Percentiles rank a stretch among this genome's conserved stretches.
phyloP scores from a whole-genome alignment of 805 yeast species.

The Suhomyces xylopsoci region DNA sequence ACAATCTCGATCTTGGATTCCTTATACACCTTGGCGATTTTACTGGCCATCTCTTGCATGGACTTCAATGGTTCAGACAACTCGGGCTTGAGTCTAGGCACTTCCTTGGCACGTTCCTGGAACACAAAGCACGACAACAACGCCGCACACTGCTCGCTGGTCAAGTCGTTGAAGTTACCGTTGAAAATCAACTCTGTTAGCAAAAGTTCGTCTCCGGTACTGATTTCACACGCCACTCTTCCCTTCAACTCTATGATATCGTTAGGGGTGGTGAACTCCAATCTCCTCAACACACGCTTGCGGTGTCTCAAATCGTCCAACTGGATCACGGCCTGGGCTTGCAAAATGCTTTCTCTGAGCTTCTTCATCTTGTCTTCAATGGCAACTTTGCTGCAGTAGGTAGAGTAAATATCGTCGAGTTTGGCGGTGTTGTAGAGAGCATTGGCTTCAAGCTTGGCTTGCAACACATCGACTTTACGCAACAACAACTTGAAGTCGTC shows the following conservation, averaged over 20 bases:
- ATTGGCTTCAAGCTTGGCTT: constrained; percentile 66
- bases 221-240: constrained; percentile 94
- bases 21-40: constrained; percentile 82
- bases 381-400: constrained; percentile 63
- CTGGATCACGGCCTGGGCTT: constrained; percentile 89
- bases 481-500: constrained; percentile 67
- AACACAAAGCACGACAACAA: constrained; percentile 91
- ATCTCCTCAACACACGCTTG: constrained; percentile 85
- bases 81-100: constrained; percentile 82
- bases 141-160: constrained; percentile 90
- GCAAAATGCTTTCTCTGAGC: constrained; percentile 62
- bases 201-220: constrained; percentile 82
- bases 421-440: constrained; percentile 63
- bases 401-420: constrained; percentile 58
- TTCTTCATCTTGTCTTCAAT: constrained; percentile 57
- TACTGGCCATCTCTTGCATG: constrained; percentile 85
- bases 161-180: constrained; percentile 87
- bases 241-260: constrained; percentile 96
- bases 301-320: constrained; percentile 91
- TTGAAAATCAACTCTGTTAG: constrained; percentile 91
- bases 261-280: constrained; percentile 81
- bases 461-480: constrained; percentile 79
- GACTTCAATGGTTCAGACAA: constrained; percentile 88
- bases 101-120: constrained; percentile 91
- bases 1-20: constrained; percentile 88